Evolutionary conservation across 2,329 filamentous ascomycete species (phyloP).

Genomic region (Fusarium denticulatum): DNA sequence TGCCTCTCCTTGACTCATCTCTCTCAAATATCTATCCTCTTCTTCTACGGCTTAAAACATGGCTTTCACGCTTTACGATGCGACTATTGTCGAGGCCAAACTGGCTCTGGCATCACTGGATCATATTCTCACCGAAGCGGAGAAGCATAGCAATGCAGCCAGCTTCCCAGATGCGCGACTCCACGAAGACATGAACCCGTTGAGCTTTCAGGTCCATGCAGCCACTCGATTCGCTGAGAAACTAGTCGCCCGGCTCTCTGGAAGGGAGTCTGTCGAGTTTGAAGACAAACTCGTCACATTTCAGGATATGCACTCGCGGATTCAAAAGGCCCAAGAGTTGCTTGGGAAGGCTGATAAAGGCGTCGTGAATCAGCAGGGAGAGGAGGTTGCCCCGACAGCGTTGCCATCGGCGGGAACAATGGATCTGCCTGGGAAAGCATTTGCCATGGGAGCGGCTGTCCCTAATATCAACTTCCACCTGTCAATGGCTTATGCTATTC

Average conservation of each 20-base stretch:
- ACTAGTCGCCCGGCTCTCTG: conserved; percentile 45
- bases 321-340: conserved; percentile 38
- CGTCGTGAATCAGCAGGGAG: conserved; percentile 44
- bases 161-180: conserved; percentile 45
- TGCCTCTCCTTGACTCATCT: not conserved
- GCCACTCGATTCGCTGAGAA: conserved; percentile 40
- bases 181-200: conserved; percentile 51
- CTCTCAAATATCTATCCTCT: not conserved
- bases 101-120: conserved; percentile 40
- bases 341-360: conserved; percentile 47
- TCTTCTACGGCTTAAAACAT: conserved; percentile 5
- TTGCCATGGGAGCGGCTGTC: conserved; percentile 56
- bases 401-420: conserved; percentile 34
- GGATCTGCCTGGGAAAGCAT: conserved; percentile 48
- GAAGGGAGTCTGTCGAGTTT: conserved; percentile 34
- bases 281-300: conserved; percentile 43
- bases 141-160: conserved; percentile 44
- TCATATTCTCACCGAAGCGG: conserved; percentile 45
- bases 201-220: conserved; percentile 50
- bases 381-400: conserved; percentile 36
- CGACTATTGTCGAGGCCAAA: conserved; percentile 44
- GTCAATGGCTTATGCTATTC: conserved; percentile 65
- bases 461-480: conserved; percentile 72
- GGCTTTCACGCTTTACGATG: conserved; percentile 48
- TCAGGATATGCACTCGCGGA: conserved; percentile 46